Percentiles rank a stretch among this genome's conserved stretches.
These are phyloP conservation scores for Rhododendron simsii DNA, from an alignment of 148 eudicot genomes.

Conservation along the genomic window DNA sequence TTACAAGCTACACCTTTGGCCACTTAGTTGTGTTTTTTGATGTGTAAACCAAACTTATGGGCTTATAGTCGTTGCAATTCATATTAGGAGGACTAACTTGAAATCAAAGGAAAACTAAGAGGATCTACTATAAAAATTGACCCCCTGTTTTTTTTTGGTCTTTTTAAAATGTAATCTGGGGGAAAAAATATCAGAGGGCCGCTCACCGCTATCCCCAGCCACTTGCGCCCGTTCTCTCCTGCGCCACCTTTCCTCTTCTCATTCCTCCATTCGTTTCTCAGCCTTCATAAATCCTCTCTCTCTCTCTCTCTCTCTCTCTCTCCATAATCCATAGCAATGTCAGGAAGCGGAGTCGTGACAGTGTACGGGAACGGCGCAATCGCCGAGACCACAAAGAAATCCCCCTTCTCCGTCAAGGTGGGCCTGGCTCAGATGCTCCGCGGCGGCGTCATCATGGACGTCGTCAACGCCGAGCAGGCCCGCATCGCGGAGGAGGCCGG, in stretches of 20 bases:
- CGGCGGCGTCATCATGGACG: slow-evolving; percentile 97
- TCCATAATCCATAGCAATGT: slow-evolving; percentile 19
- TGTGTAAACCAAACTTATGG: background rate
- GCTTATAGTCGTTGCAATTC: background rate
- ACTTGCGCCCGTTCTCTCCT: background rate
- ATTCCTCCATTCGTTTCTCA: background rate
- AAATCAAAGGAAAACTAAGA: background rate
- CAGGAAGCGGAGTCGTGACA: slow-evolving; percentile 57
- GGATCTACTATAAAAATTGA: background rate
- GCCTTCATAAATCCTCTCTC: background rate
- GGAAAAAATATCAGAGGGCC: background rate
- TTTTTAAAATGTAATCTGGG: no score
- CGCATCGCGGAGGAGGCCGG: slow-evolving; percentile 95
- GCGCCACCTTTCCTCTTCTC: background rate
- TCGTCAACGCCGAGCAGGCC: slow-evolving; percentile 82
- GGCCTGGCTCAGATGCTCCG: slow-evolving; percentile 97
- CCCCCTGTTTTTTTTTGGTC: no score
- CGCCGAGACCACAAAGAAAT: slow-evolving; percentile 60
- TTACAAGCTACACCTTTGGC: background rate
- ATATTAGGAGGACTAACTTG: background rate
- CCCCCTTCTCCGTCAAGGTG: slow-evolving; percentile 89
- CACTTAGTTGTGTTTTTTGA: background rate
- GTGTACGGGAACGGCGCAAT: slow-evolving; percentile 67
- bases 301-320: background rate
- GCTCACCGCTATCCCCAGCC: background rate